phyloP scores from a whole-genome alignment of 306 rosid species.

The Dryas alaskensis region DNA sequence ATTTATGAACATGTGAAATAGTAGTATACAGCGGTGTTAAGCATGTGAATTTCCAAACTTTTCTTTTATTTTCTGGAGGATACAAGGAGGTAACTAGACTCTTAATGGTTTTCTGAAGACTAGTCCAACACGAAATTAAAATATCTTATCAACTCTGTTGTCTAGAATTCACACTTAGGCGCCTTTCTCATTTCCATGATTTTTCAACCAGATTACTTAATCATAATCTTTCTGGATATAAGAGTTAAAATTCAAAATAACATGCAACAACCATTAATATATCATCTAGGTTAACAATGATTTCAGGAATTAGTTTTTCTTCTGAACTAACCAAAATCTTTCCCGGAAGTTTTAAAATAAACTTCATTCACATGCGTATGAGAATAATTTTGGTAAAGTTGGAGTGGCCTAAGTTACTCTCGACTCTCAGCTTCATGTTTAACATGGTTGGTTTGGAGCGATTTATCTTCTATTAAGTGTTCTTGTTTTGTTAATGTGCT shows the following conservation, averaged over 20 bases:
- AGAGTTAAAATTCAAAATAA: neutral
- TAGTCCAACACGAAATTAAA: neutral
- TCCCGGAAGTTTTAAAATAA: neutral
- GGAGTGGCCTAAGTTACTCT: neutral
- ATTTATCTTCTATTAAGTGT: neutral
- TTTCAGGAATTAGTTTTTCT: neutral
- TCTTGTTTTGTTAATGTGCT: slow-evolving; percentile 11
- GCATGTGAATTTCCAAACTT: neutral
- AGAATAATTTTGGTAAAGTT: neutral
- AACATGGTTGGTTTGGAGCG: neutral
- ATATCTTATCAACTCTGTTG: neutral
- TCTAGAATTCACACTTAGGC: neutral
- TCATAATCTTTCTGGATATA: neutral
- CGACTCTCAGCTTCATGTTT: slow-evolving; percentile 5
- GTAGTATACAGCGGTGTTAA: neutral
- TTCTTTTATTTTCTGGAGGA: neutral
- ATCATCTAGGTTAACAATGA: neutral
- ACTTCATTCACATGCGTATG: neutral
- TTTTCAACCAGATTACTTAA: neutral
- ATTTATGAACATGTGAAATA: neutral
- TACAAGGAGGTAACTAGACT: neutral
- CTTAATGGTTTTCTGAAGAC: neutral
- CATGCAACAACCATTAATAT: neutral
- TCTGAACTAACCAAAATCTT: neutral
- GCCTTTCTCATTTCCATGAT: too few relatives aligned